Evolutionary conservation across 2,329 filamentous ascomycete species (phyloP).

Genomic region (Diaporthe citri): DNA sequence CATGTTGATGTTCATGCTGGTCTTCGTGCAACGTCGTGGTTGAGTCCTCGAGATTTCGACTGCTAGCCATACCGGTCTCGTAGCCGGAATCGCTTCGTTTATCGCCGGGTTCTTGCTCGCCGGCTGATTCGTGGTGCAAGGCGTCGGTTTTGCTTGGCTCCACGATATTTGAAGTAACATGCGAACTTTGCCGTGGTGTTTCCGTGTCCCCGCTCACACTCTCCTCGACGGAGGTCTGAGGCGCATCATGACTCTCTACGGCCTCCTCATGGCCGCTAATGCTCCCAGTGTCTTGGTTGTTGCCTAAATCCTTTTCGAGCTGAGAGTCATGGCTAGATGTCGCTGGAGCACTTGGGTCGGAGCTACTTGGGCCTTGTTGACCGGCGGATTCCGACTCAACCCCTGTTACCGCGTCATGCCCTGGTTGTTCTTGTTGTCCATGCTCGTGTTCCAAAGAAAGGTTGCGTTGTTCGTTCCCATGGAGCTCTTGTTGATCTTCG

Average conservation of each 20-base stretch:
- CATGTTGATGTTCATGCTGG: neutral
- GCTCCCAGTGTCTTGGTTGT: neutral
- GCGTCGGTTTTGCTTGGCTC: neutral
- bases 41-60: slow-evolving; percentile 8
- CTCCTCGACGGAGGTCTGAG: neutral
- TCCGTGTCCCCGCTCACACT: neutral
- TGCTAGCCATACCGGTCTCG: slow-evolving; percentile 21
- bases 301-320: neutral
- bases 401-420: neutral
- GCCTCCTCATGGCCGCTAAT: neutral
- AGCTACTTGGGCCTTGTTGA: neutral
- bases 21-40: slow-evolving; percentile 4
- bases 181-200: neutral
- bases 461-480: neutral
- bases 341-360: neutral
- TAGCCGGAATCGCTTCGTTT: slow-evolving; percentile 24
- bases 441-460: neutral
- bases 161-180: neutral
- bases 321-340: neutral
- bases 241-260: neutral
- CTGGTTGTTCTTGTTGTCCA: neutral
- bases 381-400: neutral
- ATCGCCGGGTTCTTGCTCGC: neutral
- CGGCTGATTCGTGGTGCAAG: neutral
- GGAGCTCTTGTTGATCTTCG: neutral